phyloP scores from a whole-genome alignment of 352 stramenopile species.

The Globisporangium iwayamae region DNA sequence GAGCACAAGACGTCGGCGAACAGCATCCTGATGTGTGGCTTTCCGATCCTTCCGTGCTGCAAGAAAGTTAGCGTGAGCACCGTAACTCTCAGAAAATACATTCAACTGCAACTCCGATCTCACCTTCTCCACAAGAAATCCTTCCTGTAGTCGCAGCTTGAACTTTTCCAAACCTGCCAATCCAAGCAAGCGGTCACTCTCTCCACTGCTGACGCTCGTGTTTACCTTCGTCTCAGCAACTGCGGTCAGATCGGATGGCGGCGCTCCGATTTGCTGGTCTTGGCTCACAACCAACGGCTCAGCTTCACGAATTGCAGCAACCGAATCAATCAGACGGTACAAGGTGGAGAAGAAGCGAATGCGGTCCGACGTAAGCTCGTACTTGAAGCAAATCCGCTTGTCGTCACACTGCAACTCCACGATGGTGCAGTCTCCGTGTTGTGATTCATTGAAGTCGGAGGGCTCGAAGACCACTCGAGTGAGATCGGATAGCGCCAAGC shows the following conservation, averaged over 20 bases:
- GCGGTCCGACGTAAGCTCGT: slow-evolving; percentile 9
- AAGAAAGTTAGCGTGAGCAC: not conserved
- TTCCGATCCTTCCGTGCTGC: slow-evolving; percentile 37
- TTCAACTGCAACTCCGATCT: not conserved
- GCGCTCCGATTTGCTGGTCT: not conserved
- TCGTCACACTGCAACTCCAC: slow-evolving; percentile 13
- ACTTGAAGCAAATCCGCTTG: slow-evolving; percentile 14
- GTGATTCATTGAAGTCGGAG: slow-evolving; percentile 8
- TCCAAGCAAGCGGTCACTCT: slow-evolving; percentile 17
- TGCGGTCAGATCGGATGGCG: not conserved
- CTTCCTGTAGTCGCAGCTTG: slow-evolving; percentile 33
- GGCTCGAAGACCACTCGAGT: slow-evolving; percentile 12
- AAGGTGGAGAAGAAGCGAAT: slow-evolving; percentile 9
- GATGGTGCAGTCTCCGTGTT: not conserved
- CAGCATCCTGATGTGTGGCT: slow-evolving; percentile 35
- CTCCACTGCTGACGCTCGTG: slow-evolving; percentile 13
- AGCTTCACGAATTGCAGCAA: slow-evolving; percentile 3
- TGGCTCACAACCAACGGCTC: not conserved
- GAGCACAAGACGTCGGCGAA: slow-evolving; percentile 32
- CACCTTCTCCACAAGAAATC: slow-evolving; percentile 49
- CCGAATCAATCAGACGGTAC: not conserved
- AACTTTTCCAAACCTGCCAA: slow-evolving; percentile 23
- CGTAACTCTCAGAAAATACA: not conserved
- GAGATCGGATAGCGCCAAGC: slow-evolving; percentile 15
- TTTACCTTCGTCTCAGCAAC: not conserved